These are phyloP conservation scores for Tulasnella sp. DNA, from an alignment of 768 basidiomycete genomes.

Conservation along the genomic window DNA sequence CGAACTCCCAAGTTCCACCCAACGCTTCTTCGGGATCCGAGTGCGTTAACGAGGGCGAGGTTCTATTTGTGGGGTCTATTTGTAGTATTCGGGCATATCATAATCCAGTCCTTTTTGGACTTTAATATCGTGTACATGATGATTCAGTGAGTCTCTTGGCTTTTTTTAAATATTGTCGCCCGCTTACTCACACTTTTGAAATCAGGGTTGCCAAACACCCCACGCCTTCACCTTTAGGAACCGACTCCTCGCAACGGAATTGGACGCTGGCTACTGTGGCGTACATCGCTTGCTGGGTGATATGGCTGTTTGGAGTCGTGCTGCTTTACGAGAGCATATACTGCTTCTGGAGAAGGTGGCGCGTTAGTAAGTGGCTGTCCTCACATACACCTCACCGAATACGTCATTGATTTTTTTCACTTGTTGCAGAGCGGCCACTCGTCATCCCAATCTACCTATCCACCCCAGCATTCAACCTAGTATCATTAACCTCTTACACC, in stretches of 20 bases:
- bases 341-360: constrained; percentile 30
- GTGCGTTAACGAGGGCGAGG: constrained; percentile 30
- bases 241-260: constrained; percentile 58
- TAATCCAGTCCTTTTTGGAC: constrained; percentile 77
- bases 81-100: constrained; percentile 53
- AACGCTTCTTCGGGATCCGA: constrained; percentile 57
- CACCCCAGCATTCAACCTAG: constrained; percentile 64
- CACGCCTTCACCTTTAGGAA: constrained; percentile 37
- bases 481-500: constrained; percentile 68
- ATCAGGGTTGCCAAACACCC: constrained; percentile 66
- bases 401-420: not conserved
- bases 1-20: constrained; percentile 58
- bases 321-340: constrained; percentile 47
- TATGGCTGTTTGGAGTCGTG: constrained; percentile 65
- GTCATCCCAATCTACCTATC: constrained; percentile 81
- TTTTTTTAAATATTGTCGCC: constrained; percentile 11
- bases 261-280: constrained; percentile 80
- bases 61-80: constrained; percentile 60
- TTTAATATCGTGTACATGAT: constrained; percentile 81
- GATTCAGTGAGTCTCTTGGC: constrained; percentile 55
- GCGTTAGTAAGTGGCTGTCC: constrained; percentile 28
- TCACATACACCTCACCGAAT: constrained; percentile 11
- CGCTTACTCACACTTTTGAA: not conserved
- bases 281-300: constrained; percentile 72
- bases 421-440: constrained; percentile 60